Conservation (phyloP, 2,329 filamentous ascomycete genomes). For the Fusarium virguliforme region DNA sequence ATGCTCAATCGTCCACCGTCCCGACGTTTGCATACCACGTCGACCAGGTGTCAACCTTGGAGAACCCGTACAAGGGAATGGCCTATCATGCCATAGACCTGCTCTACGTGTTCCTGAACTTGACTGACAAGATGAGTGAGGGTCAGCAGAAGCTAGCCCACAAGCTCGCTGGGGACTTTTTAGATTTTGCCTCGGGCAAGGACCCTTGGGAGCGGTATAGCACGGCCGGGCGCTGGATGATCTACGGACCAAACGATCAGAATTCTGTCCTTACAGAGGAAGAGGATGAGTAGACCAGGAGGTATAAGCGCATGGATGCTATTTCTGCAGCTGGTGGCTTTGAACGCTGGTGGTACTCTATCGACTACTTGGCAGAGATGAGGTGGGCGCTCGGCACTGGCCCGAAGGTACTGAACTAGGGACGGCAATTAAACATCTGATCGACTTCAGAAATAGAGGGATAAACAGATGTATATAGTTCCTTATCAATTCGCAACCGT, state of each 20-base stretch:
- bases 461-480: too few species aligned
- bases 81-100: constrained; percentile 33
- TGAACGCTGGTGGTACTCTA: neutral
- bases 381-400: too few species aligned
- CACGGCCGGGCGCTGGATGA: constrained; percentile 19
- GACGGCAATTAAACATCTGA: too few species aligned
- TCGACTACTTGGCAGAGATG: too few species aligned
- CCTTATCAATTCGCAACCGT: too few species aligned
- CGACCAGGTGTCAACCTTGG: constrained; percentile 29
- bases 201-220: constrained; percentile 26
- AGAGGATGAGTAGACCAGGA: constrained; percentile 27
- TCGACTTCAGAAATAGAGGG: too few species aligned
- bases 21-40: constrained; percentile 34
- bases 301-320: constrained; percentile 28
- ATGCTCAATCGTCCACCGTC: constrained; percentile 10
- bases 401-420: too few species aligned
- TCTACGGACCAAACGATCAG: constrained; percentile 20
- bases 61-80: constrained; percentile 24
- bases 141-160: constrained; percentile 14
- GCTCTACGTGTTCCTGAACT: constrained; percentile 33
- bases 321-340: constrained; percentile 18
- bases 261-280: constrained; percentile 15
- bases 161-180: constrained; percentile 22
- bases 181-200: constrained; percentile 30
- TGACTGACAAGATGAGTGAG: constrained; percentile 15